A percentile compares a stretch with the other conserved stretches of the same genome.
phyloP scores from a whole-genome alignment of 305 asterid genomes.

The Petunia hybrid region DNA sequence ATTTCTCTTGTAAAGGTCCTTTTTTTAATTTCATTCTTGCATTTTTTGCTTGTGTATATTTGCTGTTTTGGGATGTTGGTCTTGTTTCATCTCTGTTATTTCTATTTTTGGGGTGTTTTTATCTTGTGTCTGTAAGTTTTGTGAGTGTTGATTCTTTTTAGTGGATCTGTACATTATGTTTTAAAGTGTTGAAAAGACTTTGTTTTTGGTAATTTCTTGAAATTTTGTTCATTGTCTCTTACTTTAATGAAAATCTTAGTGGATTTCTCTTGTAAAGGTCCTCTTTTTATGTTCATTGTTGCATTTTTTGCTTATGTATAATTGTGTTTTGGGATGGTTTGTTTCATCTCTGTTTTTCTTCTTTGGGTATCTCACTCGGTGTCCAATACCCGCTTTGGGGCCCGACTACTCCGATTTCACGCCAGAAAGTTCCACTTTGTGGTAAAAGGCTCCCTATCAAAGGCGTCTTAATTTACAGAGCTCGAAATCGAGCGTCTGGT shows the following conservation, averaged over 20 bases:
- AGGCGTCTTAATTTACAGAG: no score
- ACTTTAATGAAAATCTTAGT: not conserved
- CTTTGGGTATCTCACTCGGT: no score
- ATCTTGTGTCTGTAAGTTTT: not conserved
- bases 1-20: not conserved
- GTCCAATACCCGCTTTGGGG: no score
- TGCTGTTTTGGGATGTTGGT: not conserved
- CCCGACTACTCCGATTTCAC: no score
- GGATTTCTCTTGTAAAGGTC: not conserved
- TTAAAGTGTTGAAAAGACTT: conserved; percentile 20
- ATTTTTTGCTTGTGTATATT: conserved; percentile 1
- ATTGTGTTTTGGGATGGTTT: not conserved
- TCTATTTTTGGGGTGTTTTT: not conserved
- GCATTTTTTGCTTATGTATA: not conserved
- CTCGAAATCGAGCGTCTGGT: no score
- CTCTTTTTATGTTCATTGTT: not conserved
- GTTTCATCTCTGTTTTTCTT: not conserved
- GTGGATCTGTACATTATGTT: conserved; percentile 4
- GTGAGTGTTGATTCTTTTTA: not conserved
- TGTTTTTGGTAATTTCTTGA: conserved; percentile 15
- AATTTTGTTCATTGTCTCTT: conserved; percentile 8
- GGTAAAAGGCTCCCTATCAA: no score
- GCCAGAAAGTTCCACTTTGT: no score
- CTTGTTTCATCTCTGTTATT: not conserved
- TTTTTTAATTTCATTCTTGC: not conserved